Conservation (phyloP, 2,329 filamentous ascomycete genomes). For the Hypoxylon sp. region DNA sequence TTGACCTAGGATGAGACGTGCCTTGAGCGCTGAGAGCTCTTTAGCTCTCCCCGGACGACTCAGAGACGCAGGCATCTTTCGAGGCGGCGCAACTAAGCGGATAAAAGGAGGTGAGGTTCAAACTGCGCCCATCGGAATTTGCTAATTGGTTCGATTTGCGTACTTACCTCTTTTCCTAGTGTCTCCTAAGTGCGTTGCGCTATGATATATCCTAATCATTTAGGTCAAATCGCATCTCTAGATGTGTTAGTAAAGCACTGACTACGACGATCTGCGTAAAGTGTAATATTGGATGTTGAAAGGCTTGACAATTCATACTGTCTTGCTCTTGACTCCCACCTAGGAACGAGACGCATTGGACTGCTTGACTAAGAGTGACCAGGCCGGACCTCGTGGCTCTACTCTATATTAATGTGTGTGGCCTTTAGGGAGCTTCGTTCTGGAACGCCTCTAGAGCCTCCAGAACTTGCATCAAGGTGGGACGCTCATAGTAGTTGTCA, state of each 20-base stretch:
- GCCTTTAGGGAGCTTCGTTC: conserved; percentile 19
- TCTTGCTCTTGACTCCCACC: conserved; percentile 13
- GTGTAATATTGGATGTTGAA: background rate
- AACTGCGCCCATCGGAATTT: conserved; percentile 1
- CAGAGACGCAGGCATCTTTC: background rate
- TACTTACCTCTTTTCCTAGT: conserved; percentile 8
- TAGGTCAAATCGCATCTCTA: conserved; percentile 2
- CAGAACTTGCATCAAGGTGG: conserved; percentile 62
- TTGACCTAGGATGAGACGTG: conserved; percentile 1
- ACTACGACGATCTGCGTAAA: conserved; percentile 8
- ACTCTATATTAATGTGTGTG: background rate
- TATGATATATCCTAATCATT: background rate
- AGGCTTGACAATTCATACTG: conserved; percentile 14
- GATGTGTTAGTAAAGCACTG: conserved; percentile 4
- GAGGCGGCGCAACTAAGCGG: background rate
- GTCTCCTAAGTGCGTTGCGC: conserved; percentile 3
- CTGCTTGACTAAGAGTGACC: background rate
- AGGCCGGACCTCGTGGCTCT: background rate
- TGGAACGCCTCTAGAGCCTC: conserved; percentile 48
- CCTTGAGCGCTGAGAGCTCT: background rate
- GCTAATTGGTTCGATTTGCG: conserved; percentile 2
- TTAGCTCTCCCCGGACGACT: conserved; percentile 1
- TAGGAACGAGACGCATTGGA: background rate
- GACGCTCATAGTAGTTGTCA: conserved; percentile 66
- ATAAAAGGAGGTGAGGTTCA: background rate